A percentile compares a stretch with the other conserved stretches of the same genome.
Conservation (phyloP, 192 early-diverging fungal genomes). For the Backusella luteola region DNA sequence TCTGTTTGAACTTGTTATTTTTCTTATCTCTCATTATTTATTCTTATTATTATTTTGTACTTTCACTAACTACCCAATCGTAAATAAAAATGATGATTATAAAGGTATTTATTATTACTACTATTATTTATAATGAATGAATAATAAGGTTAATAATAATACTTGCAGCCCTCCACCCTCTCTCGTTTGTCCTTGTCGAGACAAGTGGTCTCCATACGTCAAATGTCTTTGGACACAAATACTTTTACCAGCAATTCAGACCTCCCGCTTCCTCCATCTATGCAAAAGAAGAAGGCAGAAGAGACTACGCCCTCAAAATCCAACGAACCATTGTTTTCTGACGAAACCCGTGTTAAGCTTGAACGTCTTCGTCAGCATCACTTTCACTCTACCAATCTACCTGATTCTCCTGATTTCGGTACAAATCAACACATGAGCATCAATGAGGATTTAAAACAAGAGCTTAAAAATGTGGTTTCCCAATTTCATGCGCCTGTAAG, state of each 20-base stretch:
- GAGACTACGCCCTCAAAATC: not conserved
- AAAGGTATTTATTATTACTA: constrained; percentile 1
- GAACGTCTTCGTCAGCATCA: constrained; percentile 25
- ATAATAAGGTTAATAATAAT: not conserved
- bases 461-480: constrained; percentile 46
- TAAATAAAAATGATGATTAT: constrained; percentile 6
- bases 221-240: constrained; percentile 11
- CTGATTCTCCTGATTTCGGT: constrained; percentile 52
- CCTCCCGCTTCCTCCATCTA: constrained; percentile 11
- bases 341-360: constrained; percentile 20
- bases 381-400: constrained; percentile 38
- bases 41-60: not conserved
- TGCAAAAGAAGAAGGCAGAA: constrained; percentile 1
- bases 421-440: constrained; percentile 60
- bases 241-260: not conserved
- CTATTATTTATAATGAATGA: not conserved
- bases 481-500: constrained; percentile 58
- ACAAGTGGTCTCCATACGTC: not conserved
- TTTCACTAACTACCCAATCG: not conserved
- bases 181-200: not conserved
- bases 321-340: constrained; percentile 9
- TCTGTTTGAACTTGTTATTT: no score
- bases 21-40: not conserved
- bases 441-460: constrained; percentile 48
- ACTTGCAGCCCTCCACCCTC: not conserved